These are phyloP conservation scores for Malus hybrid DNA, from an alignment of 331 rosid genomes.

Conservation along the genomic window DNA sequence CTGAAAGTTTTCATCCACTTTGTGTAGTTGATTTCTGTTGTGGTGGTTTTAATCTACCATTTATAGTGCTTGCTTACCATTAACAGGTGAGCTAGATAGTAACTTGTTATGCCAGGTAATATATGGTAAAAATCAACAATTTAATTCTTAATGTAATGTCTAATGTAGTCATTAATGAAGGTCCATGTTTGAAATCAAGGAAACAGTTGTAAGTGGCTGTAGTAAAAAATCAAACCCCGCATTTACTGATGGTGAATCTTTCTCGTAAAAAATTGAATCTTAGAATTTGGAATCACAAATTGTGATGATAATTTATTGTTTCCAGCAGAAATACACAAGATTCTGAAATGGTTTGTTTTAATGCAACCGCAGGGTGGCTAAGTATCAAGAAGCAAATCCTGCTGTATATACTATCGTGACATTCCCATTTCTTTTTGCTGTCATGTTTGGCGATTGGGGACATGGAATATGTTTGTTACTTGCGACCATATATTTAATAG, in stretches of 20 bases:
- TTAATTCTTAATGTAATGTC: too few species aligned
- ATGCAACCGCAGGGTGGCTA: slow-evolving; percentile 73
- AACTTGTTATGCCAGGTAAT: too few species aligned
- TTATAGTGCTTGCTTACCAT: background rate
- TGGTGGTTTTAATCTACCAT: background rate
- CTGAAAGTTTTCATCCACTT: background rate
- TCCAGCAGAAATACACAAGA: background rate
- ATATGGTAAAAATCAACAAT: too few species aligned
- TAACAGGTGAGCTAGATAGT: background rate
- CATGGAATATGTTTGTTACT: slow-evolving; percentile 93
- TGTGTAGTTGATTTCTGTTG: background rate
- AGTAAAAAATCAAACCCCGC: background rate
- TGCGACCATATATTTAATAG: slow-evolving; percentile 59
- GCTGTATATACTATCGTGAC: slow-evolving; percentile 77
- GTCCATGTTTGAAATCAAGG: background rate
- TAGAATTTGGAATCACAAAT: background rate
- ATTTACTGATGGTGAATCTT: background rate
- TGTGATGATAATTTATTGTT: background rate
- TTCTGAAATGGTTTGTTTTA: background rate
- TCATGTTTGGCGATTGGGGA: slow-evolving; percentile 99
- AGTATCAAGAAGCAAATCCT: slow-evolving; percentile 97
- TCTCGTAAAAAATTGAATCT: background rate
- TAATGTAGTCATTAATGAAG: too few species aligned
- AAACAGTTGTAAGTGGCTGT: background rate
- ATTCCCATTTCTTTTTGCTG: slow-evolving; percentile 97